phyloP scores from a whole-genome alignment of 345 rosid species.

The Physaria fendleri region DNA sequence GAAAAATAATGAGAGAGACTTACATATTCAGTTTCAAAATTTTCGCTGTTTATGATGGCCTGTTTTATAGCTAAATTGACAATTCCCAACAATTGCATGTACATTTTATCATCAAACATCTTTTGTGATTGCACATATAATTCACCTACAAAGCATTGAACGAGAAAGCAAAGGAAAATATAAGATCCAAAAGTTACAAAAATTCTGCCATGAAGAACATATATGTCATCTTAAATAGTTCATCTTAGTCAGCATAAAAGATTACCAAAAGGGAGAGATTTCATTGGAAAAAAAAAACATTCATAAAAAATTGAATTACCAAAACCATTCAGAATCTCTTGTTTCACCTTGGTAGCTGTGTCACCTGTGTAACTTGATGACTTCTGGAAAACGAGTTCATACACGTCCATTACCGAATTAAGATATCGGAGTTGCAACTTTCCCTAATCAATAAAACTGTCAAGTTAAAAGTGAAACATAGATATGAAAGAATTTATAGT shows the following conservation, averaged over 20 bases:
- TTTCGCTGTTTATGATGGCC: conserved; percentile 44
- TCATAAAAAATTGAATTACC: conserved; percentile 61
- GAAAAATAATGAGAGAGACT: conserved; percentile 27
- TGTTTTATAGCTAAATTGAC: conserved; percentile 62
- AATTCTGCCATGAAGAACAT: background rate
- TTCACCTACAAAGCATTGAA: conserved; percentile 59
- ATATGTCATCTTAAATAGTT: background rate
- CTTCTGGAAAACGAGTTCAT: conserved; percentile 70
- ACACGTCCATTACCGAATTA: conserved; percentile 68
- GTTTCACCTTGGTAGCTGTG: conserved; percentile 73
- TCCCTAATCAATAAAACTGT: conserved; percentile 16
- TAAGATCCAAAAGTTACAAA: conserved; percentile 7
- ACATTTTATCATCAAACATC: conserved; percentile 83
- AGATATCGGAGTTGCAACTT: conserved; percentile 68
- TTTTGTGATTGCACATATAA: conserved; percentile 67
- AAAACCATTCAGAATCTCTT: conserved; percentile 82
- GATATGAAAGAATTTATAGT: background rate
- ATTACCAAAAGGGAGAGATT: background rate
- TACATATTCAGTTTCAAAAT: conserved; percentile 72
- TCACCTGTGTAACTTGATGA: conserved; percentile 50
- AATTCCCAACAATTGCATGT: conserved; percentile 65
- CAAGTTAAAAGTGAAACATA: background rate
- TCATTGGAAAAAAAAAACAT: conserved; percentile 8
- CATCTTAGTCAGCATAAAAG: background rate
- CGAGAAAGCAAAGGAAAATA: conserved; percentile 11